Evolutionary conservation across 768 basidiomycete species (phyloP).

Genomic region (Leccinum aurantiacum): DNA sequence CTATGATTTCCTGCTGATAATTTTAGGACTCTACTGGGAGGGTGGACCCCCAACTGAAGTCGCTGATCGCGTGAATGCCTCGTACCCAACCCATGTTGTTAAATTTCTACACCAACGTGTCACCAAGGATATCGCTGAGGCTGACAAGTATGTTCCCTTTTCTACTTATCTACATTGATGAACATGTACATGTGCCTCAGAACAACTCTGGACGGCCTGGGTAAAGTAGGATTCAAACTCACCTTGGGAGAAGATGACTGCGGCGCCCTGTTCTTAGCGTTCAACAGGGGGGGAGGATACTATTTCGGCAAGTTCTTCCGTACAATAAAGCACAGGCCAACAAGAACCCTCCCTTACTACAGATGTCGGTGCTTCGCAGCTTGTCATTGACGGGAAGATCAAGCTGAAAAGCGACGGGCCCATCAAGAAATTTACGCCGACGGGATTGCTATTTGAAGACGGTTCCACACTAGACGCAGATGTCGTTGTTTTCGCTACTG

Average conservation of each 20-base stretch:
- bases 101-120: slow-evolving; percentile 37
- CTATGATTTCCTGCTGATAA: slow-evolving; percentile 6
- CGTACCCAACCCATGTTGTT: slow-evolving; percentile 39
- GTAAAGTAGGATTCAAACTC: slow-evolving; percentile 55
- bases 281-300: slow-evolving; percentile 57
- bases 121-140: slow-evolving; percentile 46
- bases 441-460: slow-evolving; percentile 25
- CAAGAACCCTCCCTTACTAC: not conserved
- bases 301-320: slow-evolving; percentile 51
- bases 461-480: slow-evolving; percentile 46
- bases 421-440: slow-evolving; percentile 35
- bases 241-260: slow-evolving; percentile 51
- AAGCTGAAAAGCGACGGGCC: slow-evolving; percentile 36
- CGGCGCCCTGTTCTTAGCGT: slow-evolving; percentile 51
- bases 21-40: slow-evolving; percentile 41
- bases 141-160: slow-evolving; percentile 47
- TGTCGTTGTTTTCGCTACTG: slow-evolving; percentile 32
- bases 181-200: slow-evolving; percentile 25
- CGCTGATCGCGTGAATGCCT: slow-evolving; percentile 54
- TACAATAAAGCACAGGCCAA: not conserved
- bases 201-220: slow-evolving; percentile 54
- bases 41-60: slow-evolving; percentile 47
- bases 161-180: not conserved
- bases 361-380: slow-evolving; percentile 43
- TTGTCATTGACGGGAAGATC: slow-evolving; percentile 48